phyloP scores from a whole-genome alignment of 164 flowering plant genomes.

The Tinospora cordifolia region DNA sequence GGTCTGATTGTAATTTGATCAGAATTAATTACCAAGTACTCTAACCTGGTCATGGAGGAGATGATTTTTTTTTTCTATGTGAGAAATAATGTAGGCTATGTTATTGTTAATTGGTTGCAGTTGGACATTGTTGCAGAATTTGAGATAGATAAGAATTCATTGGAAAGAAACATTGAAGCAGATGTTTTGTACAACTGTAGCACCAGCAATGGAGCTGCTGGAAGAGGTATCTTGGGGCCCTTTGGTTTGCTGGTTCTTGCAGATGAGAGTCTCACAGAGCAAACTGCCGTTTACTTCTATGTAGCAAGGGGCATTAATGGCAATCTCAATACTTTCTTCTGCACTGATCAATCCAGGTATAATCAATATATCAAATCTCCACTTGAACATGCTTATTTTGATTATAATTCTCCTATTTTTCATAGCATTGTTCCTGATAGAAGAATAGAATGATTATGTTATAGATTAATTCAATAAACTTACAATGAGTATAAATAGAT shows the following conservation, averaged over 20 bases:
- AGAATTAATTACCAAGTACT: not conserved
- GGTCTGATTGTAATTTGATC: conserved; percentile 18
- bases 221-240: conserved; percentile 68
- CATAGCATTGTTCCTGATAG: too few relatives aligned
- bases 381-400: too few relatives aligned
- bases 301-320: conserved; percentile 48
- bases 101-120: conserved; percentile 24
- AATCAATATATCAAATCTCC: not conserved
- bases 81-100: not conserved
- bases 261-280: conserved; percentile 44
- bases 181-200: conserved; percentile 45
- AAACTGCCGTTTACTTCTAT: conserved; percentile 77
- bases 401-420: too few relatives aligned
- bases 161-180: conserved; percentile 29
- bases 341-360: conserved; percentile 63
- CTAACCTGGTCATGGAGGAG: not conserved
- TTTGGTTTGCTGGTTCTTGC: conserved; percentile 78
- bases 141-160: conserved; percentile 38
- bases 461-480: too few relatives aligned
- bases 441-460: too few relatives aligned
- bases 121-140: conserved; percentile 69
- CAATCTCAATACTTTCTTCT: conserved; percentile 53
- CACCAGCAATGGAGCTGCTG: conserved; percentile 48
- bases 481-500: too few relatives aligned
- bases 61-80: not conserved